phyloP scores from a whole-genome alignment of 495 filamentous ascomycete species.

The Penicillium pulvis region DNA sequence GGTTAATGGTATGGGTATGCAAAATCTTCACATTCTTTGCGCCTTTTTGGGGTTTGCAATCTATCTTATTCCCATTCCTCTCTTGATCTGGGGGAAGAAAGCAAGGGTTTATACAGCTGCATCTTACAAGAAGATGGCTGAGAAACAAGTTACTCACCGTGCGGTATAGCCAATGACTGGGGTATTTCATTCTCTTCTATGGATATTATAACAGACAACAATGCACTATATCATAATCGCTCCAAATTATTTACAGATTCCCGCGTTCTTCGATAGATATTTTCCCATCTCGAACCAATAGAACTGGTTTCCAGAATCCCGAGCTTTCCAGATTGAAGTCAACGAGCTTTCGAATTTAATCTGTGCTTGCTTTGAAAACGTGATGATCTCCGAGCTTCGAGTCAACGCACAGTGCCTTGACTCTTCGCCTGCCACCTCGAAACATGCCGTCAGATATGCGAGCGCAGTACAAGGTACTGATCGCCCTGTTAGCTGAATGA shows the following conservation, averaged over 20 bases:
- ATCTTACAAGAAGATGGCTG: conserved; percentile 25
- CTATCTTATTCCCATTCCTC: conserved; percentile 24
- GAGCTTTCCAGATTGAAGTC: conserved; percentile 14
- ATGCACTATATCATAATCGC: neutral
- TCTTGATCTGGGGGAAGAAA: conserved; percentile 30
- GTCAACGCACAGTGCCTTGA: neutral
- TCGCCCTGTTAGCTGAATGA: conserved; percentile 7
- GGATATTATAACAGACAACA: neutral
- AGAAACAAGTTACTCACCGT: conserved; percentile 25
- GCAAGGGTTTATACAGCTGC: conserved; percentile 21
- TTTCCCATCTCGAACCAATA: conserved; percentile 21
- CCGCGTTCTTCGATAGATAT: neutral
- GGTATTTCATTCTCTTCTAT: neutral
- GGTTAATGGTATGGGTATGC: conserved; percentile 37
- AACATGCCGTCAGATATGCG: conserved; percentile 23
- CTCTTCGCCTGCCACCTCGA: conserved; percentile 11
- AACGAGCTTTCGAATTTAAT: conserved; percentile 5
- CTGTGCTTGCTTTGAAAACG: conserved; percentile 20
- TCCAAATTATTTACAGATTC: neutral
- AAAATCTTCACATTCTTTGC: conserved; percentile 29
- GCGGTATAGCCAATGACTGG: conserved; percentile 10
- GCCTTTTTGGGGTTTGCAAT: conserved; percentile 21
- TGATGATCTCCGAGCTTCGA: conserved; percentile 8
- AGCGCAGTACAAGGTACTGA: conserved; percentile 22
- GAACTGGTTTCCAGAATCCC: conserved; percentile 10